Evolutionary conservation across 257 asterid species (phyloP), one percentile per base, ranked within the genome.

Genomic region (Capsicum chinense): DNA sequence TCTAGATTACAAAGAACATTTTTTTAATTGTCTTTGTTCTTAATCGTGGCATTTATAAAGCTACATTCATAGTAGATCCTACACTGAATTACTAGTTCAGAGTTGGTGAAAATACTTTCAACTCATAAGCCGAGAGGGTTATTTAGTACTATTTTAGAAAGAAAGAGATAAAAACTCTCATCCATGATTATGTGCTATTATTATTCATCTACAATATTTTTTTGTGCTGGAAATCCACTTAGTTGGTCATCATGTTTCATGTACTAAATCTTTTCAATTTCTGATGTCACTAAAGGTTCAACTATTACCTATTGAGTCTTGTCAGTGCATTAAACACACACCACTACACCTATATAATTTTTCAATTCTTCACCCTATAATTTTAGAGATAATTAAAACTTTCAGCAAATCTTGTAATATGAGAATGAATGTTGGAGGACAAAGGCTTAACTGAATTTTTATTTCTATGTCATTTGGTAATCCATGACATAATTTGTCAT

Each of bases 331-430:
- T 93, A 95, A 21, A 93, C 83, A 54, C 92, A 92, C 19, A 95
- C 89, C 86, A 92, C 95, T 33, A 95, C 95, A 56, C 97, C 95
- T 83, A 92, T 93, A 88, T 91, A 94, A 88, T 89, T 93, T 89
- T 86, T 92, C 39, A 93, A 90, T 85, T 93, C 97, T 87, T 93
- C 97, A 8, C 94, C 97, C 97, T 93, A 82, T 14, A 76, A 5
- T 62, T 12, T n/a, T 57, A 37, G 19, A 52, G 35, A 26, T 26
- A 26, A 76, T 19, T 76, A 76, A 26, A 76, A 8, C 50, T 52
- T 47, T 26, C 1, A 1, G 52, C 12, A 6, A 33, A 7, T 1
- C 39, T 83, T 80, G 52, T 10, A 17, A 56, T 60, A 3, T 60
- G 14, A 39, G 47, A 57, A 3, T 50, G 44, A 48, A 9, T 50